phyloP scores from a whole-genome alignment of 1,139 yeast species.

The Hyphopichia khmerensis region DNA sequence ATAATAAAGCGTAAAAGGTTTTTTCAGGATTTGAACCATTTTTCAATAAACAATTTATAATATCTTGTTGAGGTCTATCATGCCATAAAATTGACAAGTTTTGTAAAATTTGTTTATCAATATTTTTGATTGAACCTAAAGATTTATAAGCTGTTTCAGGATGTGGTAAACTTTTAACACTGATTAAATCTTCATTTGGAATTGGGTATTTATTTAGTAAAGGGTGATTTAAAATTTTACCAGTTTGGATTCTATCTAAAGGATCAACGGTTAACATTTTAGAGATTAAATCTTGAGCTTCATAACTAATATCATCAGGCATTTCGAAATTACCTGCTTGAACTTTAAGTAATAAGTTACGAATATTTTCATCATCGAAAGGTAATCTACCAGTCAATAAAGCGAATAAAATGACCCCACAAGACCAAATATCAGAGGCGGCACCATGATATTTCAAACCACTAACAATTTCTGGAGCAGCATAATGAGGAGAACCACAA shows the following conservation, averaged over 20 bases:
- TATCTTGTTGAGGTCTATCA: constrained; percentile 60
- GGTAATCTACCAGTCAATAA: constrained; percentile 77
- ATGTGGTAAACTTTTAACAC: constrained; percentile 58
- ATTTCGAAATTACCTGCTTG: constrained; percentile 73
- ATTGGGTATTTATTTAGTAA: constrained; percentile 61
- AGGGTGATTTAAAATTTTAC: constrained; percentile 75
- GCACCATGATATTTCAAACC: constrained; percentile 80
- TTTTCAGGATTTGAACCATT: constrained; percentile 69
- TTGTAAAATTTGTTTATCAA: constrained; percentile 64
- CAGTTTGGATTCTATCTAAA: constrained; percentile 67
- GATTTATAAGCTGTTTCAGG: constrained; percentile 59
- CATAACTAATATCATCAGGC: constrained; percentile 63
- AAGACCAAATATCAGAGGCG: constrained; percentile 84
- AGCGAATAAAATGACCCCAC: constrained; percentile 80
- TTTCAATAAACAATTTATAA: constrained; percentile 51
- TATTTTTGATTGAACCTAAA: constrained; percentile 44
- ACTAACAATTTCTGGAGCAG: constrained; percentile 82
- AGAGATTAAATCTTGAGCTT: constrained; percentile 69
- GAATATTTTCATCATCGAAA: constrained; percentile 76
- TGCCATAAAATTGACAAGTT: constrained; percentile 76
- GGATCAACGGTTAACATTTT: constrained; percentile 83
- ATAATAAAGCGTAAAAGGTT: constrained; percentile 67
- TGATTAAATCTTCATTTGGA: constrained; percentile 49
- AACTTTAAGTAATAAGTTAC: constrained; percentile 67
- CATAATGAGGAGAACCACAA: constrained; percentile 86